Evolutionary conservation across 73 alveolate genomes (phyloP).

Genomic region (Halteria grandinella): DNA sequence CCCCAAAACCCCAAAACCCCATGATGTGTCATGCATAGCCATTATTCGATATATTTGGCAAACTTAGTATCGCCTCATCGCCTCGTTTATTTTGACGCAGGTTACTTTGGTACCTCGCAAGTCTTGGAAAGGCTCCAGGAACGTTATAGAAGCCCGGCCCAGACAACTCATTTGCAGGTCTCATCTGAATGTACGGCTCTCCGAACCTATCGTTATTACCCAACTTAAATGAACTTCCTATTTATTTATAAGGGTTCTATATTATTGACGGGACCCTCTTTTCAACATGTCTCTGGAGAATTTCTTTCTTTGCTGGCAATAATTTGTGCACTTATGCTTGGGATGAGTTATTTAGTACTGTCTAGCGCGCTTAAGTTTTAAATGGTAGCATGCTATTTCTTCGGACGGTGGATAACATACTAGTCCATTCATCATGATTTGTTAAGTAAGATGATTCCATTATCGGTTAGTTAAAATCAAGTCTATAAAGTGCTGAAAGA

Average conservation of each 20-base stretch:
- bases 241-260: slow-evolving; percentile 3
- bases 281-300: slow-evolving; percentile 1
- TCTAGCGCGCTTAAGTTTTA: too few species aligned
- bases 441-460: too few species aligned
- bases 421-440: too few species aligned
- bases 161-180: slow-evolving; percentile 1
- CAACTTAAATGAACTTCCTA: slow-evolving; percentile 9
- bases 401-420: too few species aligned
- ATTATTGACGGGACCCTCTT: not conserved
- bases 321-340: too few species aligned
- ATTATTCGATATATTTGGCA: not conserved
- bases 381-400: too few species aligned
- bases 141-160: slow-evolving; percentile 37
- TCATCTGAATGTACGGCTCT: slow-evolving; percentile 3
- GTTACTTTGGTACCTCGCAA: not conserved
- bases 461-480: too few species aligned
- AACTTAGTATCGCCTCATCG: not conserved
- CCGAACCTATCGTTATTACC: slow-evolving; percentile 43
- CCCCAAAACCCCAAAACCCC: too few species aligned
- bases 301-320: too few species aligned
- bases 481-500: too few species aligned
- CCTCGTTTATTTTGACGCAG: not conserved
- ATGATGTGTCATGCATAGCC: too few species aligned
- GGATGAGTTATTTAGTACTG: too few species aligned
- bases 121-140: not conserved